Percentiles rank a stretch among this genome's conserved stretches.
phyloP scores from a whole-genome alignment of 1,284 basidiomycete species.

The Apiotrichum sp. region DNA sequence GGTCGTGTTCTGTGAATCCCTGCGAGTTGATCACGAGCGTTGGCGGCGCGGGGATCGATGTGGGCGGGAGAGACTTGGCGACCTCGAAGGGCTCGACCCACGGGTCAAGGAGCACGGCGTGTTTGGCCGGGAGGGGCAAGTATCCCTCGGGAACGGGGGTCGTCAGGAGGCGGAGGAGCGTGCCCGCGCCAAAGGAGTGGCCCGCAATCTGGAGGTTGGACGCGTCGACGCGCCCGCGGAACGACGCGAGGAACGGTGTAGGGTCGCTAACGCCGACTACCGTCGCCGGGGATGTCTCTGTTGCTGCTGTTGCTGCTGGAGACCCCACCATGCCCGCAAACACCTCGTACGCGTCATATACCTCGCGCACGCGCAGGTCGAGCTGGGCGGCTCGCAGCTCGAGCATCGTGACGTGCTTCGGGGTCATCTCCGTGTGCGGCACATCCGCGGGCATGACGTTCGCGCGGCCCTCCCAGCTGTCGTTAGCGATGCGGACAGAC shows the following conservation, averaged over 20 bases:
- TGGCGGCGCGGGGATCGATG: conserved; percentile 39
- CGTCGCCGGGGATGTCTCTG: background rate
- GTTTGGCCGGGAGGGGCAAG: conserved; percentile 53
- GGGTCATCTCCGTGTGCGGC: background rate
- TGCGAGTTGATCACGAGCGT: conserved; percentile 65
- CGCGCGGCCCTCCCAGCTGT: background rate
- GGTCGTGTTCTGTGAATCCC: conserved; percentile 62
- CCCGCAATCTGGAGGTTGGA: conserved; percentile 56
- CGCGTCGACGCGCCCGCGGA: conserved; percentile 47
- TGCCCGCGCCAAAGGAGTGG: conserved; percentile 73
- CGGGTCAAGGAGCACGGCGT: conserved; percentile 61
- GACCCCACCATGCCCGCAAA: conserved; percentile 29
- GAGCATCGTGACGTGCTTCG: background rate
- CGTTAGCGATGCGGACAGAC: background rate
- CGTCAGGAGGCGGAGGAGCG: conserved; percentile 43
- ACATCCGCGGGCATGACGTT: background rate
- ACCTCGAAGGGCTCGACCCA: conserved; percentile 67
- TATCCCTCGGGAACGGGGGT: conserved; percentile 19
- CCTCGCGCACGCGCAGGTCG: conserved; percentile 58
- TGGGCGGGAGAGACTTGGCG: conserved; percentile 45
- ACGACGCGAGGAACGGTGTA: conserved; percentile 42
- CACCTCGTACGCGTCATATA: conserved; percentile 54
- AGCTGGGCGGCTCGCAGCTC: conserved; percentile 61
- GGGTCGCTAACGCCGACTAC: conserved; percentile 6
- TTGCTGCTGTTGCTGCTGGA: background rate